Evolutionary conservation across 306 rosid genomes (phyloP), one percentile per base, ranked within the genome.

Genomic region (Fagus crenata): DNA sequence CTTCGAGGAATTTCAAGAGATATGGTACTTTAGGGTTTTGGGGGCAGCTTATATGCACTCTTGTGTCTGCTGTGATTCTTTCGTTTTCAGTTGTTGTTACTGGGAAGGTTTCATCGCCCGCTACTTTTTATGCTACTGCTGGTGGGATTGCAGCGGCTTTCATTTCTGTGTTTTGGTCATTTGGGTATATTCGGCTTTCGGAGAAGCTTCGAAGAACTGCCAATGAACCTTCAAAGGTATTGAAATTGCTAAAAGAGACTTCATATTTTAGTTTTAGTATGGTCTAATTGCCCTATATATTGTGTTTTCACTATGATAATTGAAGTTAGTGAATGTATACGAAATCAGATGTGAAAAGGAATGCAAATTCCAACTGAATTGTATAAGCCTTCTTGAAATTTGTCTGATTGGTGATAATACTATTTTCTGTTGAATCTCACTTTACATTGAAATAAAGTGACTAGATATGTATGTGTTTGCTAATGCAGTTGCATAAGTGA

Each of bases 141-240:
- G 96, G 93, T 63, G 96, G 99, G 77, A 91, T 96, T 81, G 98
- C 84, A 3, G 98, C 98, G 0, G 97, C 93, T 0, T 96, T 96
- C 87, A 81, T 96, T 70, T 96, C 98, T 0, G 97, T 96, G 77
- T 96, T 96, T 75, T 96, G 98, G 98, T 96, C 98, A 14, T 96
- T 96, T 69, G 98, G 99, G 4, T 96, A 96, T 79, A 91, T 96
- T 75, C 90, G 99, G 39, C 97, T 96, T 5, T 87, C 99, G 12
- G 98, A 92, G 7, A 96, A 63, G 90, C 99, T 96, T 63, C 78
- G 84, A 37, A 86, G 53, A 78, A 92, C 97, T 80, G 93, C 93
- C 33, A 91, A 83, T 71, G 87, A 91, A 1, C 99, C 98, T 51
- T 74, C 97, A 37, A 96, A 96, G 99, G 99, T 93, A 77, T n/a